phyloP scores from a whole-genome alignment of 1,139 yeast species.

The Pichia sp. region DNA sequence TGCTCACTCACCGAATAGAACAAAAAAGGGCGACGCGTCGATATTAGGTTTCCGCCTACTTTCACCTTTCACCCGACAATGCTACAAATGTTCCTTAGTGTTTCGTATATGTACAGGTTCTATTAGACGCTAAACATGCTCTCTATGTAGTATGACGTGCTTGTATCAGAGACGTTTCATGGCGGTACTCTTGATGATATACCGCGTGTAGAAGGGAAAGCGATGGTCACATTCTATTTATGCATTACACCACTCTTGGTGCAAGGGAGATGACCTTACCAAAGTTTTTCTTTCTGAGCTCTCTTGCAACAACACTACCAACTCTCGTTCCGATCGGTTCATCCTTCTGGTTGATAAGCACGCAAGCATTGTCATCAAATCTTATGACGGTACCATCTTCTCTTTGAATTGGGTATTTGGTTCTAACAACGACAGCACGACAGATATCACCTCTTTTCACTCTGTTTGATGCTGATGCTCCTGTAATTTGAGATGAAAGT shows the following conservation, averaged over 20 bases:
- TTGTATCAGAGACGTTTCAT: no score
- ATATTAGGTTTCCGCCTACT: no score
- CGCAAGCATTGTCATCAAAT: conserved; percentile 97
- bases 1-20: no score
- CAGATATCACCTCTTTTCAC: conserved; percentile 94
- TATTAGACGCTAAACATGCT: no score
- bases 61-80: no score
- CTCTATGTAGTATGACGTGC: no score
- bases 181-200: no score
- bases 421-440: conserved; percentile 92
- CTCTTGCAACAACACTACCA: conserved; percentile 86
- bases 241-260: conserved; percentile 57
- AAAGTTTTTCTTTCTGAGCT: conserved; percentile 75
- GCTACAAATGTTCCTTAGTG: no score
- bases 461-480: conserved; percentile 60
- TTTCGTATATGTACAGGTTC: no score
- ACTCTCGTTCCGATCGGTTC: conserved; percentile 97
- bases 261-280: conserved; percentile 89
- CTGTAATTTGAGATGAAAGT: conserved; percentile 51
- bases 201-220: no score
- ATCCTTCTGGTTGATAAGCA: conserved; percentile 75
- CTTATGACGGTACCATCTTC: conserved; percentile 81
- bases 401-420: conserved; percentile 79
- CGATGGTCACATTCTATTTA: no score
- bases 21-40: no score